Evolutionary conservation across 768 basidiomycete species (phyloP).

Genomic region (Psilocybe azurescens): DNA sequence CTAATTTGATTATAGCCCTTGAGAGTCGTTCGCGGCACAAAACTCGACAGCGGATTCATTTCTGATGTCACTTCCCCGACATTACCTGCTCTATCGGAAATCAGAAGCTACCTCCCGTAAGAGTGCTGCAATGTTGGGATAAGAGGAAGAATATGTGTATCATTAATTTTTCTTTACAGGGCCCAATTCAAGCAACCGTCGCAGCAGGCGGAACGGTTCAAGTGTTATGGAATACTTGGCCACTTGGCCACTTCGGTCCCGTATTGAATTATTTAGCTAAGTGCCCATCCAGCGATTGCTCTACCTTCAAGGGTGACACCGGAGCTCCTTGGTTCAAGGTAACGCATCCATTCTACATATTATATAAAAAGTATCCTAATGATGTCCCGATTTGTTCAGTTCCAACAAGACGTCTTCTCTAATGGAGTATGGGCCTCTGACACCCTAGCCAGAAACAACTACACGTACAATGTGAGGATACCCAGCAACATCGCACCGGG

Average conservation of each 20-base stretch:
- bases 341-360: background rate
- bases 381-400: constrained; percentile 23
- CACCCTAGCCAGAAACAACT: constrained; percentile 37
- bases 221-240: constrained; percentile 46
- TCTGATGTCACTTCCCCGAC: constrained; percentile 34
- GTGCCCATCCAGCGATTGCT: constrained; percentile 39
- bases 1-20: constrained; percentile 28
- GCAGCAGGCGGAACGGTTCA: constrained; percentile 39
- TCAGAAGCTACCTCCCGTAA: constrained; percentile 38
- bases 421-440: constrained; percentile 45
- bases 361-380: background rate
- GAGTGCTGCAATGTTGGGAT: background rate
- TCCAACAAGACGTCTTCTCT: constrained; percentile 38
- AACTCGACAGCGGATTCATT: constrained; percentile 41
- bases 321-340: constrained; percentile 47
- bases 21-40: constrained; percentile 39
- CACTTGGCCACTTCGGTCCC: constrained; percentile 43
- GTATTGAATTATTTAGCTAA: constrained; percentile 46
- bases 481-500: constrained; percentile 43
- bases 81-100: constrained; percentile 46
- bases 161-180: constrained; percentile 24
- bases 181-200: constrained; percentile 39
- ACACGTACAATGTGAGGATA: constrained; percentile 41
- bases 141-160: background rate
- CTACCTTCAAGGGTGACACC: constrained; percentile 38